phyloP scores from a whole-genome alignment of 805 yeast genomes.

The Lachancea dasiensis region DNA sequence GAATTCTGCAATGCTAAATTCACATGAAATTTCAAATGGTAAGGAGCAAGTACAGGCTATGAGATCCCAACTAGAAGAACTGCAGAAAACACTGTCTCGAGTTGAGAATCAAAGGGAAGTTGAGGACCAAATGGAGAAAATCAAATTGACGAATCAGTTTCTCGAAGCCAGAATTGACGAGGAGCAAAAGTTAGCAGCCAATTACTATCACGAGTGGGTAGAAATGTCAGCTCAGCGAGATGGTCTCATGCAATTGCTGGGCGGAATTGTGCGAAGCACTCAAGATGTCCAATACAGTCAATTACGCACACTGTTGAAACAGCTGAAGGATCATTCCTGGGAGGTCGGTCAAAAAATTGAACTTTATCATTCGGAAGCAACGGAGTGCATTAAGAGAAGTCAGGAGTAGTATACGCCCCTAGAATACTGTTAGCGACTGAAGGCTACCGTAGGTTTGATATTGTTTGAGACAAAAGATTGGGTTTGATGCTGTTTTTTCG shows the following conservation, averaged over 20 bases:
- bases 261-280: constrained; percentile 6
- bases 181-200: constrained; percentile 10
- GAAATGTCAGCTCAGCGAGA: constrained; percentile 4
- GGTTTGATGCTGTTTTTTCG: too few species aligned
- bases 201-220: constrained; percentile 5
- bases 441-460: too few species aligned
- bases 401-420: too few species aligned
- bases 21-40: constrained; percentile 17
- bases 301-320: background rate
- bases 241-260: constrained; percentile 1
- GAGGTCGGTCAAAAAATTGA: constrained; percentile 2
- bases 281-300: background rate
- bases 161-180: constrained; percentile 15
- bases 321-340: constrained; percentile 1
- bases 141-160: constrained; percentile 14
- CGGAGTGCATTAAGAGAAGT: too few species aligned
- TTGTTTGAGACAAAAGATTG: too few species aligned
- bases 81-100: constrained; percentile 34
- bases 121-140: constrained; percentile 25
- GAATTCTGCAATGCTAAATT: constrained; percentile 43
- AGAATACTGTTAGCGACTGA: too few species aligned
- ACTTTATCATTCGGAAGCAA: background rate
- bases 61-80: constrained; percentile 32
- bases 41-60: constrained; percentile 32
- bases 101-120: constrained; percentile 13